Percentiles rank a stretch among this genome's conserved stretches.
phyloP scores from a whole-genome alignment of 225 moss, liverwort and hornwort genomes.

The Rhytidiadelphus loreus region DNA sequence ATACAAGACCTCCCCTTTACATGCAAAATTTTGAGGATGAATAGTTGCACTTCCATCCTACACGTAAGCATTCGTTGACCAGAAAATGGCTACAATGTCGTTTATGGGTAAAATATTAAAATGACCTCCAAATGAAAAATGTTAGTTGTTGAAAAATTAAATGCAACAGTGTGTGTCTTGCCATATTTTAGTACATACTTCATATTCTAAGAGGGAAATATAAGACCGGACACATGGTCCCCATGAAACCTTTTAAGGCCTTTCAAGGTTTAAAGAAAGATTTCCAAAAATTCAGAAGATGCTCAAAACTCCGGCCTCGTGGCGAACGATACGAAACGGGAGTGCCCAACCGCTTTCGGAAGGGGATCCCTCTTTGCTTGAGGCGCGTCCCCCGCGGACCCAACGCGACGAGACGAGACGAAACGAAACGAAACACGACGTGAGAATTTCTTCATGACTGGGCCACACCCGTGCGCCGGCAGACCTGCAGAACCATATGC shows the following conservation, averaged over 20 bases:
- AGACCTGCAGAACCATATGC: neutral
- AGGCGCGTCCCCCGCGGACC: neutral
- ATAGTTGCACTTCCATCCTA: too few species aligned
- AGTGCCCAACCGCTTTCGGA: neutral
- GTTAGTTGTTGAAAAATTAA: too few species aligned
- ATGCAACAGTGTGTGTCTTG: too few species aligned
- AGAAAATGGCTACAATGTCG: too few species aligned
- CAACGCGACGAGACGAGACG: neutral
- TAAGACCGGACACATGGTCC: accelerated
- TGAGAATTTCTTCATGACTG: neutral
- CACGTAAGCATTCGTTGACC: too few species aligned
- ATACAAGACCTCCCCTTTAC: too few species aligned
- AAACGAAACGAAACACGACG: neutral
- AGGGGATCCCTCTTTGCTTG: neutral
- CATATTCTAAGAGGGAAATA: neutral
- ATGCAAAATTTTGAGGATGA: too few species aligned
- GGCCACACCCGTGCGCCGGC: neutral
- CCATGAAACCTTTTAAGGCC: neutral
- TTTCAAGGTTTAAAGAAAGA: neutral
- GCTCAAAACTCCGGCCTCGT: neutral
- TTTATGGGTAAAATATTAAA: too few species aligned
- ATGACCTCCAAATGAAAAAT: neutral
- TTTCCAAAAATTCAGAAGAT: neutral
- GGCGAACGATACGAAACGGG: neutral
- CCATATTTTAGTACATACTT: neutral